Percentiles rank a stretch among this genome's conserved stretches.
These are phyloP conservation scores for Erodium trifolium DNA, from an alignment of 441 rosid genomes.

Conservation along the genomic window DNA sequence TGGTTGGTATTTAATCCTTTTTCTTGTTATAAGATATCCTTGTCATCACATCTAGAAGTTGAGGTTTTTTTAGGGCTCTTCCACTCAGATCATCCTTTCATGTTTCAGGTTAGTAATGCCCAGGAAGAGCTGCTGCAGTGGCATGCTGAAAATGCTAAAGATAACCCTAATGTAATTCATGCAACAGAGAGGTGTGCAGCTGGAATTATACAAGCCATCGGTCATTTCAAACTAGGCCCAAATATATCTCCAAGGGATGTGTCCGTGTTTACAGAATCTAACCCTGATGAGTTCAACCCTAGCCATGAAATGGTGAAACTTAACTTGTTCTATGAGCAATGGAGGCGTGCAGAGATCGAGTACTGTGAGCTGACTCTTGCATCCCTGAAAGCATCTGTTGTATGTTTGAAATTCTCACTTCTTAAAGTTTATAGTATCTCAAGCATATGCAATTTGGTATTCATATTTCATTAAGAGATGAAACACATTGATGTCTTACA, in stretches of 20 bases:
- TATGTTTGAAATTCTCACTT: conserved; percentile 30
- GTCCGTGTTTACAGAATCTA: conserved; percentile 29
- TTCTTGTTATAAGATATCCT: conserved; percentile 4
- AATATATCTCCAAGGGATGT: conserved; percentile 75
- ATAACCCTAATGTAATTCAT: conserved; percentile 68
- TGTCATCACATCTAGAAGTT: conserved; percentile 11
- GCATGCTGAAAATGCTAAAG: conserved; percentile 77
- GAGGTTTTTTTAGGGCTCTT: conserved; percentile 8
- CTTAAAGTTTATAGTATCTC: conserved; percentile 5
- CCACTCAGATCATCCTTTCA: background rate
- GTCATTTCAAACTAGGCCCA: conserved; percentile 81
- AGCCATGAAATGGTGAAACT: conserved; percentile 54
- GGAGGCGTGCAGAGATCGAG: conserved; percentile 88
- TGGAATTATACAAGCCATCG: conserved; percentile 88
- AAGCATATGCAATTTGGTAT: background rate
- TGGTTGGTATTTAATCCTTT: conserved; percentile 43
- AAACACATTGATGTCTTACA: too few species aligned
- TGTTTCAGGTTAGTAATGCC: conserved; percentile 73
- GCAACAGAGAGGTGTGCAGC: conserved; percentile 80
- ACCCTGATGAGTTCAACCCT: conserved; percentile 35
- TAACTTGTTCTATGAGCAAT: conserved; percentile 70
- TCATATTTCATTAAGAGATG: background rate
- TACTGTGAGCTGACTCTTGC: conserved; percentile 49
- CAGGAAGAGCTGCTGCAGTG: conserved; percentile 91
- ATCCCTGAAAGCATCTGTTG: conserved; percentile 55